Conservation (phyloP, 345 rosid species). For the Moricandia arvensis region DNA sequence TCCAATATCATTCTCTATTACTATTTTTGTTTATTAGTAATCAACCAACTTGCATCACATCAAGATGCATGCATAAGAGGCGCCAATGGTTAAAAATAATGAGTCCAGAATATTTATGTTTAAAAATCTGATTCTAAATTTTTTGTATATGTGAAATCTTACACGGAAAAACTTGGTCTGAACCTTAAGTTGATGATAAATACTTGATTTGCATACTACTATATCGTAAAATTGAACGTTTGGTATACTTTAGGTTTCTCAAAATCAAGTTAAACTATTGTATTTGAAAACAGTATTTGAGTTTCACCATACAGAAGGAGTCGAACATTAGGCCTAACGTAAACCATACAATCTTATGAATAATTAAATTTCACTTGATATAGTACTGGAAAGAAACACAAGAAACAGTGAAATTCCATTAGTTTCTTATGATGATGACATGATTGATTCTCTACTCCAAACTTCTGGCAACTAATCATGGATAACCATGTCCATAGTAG, state of each 20-base stretch:
- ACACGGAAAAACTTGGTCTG: too few relatives aligned
- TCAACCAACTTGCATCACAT: neutral
- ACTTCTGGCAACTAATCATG: conserved; percentile 36
- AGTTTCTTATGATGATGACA: conserved; percentile 5
- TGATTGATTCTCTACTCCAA: conserved; percentile 20
- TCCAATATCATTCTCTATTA: conserved; percentile 5
- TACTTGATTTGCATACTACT: too few relatives aligned
- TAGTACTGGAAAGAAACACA: neutral
- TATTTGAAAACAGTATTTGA: too few relatives aligned
- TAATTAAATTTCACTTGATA: neutral
- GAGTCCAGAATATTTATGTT: neutral
- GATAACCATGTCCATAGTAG: conserved; percentile 25
- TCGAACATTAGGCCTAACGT: neutral
- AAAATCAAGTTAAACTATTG: too few relatives aligned
- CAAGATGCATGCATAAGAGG: neutral
- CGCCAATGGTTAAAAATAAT: neutral
- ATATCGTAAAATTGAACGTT: too few relatives aligned
- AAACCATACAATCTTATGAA: neutral
- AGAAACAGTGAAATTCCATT: conserved; percentile 27
- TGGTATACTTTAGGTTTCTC: too few relatives aligned
- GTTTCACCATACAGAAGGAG: neutral
- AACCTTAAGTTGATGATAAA: too few relatives aligned
- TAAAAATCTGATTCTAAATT: neutral
- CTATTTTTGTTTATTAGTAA: neutral
- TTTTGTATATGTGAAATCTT: neutral